phyloP scores from a whole-genome alignment of 169 alveolate species.

The Pseudocohnilembus persalinus region DNA sequence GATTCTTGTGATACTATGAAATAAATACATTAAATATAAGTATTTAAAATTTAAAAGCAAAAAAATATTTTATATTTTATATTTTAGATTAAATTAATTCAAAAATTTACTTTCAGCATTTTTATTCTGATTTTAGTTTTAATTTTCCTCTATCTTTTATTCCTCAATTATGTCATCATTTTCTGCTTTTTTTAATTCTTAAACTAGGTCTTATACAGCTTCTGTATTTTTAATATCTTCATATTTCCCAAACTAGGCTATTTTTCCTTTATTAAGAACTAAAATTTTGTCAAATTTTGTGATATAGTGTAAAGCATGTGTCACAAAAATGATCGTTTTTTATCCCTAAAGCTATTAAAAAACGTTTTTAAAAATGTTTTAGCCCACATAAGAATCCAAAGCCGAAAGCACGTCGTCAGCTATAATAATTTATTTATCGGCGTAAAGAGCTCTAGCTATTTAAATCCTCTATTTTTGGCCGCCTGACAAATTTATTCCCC shows the following conservation, averaged over 20 bases:
- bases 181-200: neutral
- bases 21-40: no score
- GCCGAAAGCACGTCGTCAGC: constrained; percentile 83
- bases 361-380: constrained; percentile 54
- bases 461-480: constrained; percentile 81
- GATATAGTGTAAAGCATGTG: constrained; percentile 47
- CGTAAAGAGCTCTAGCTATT: constrained; percentile 83
- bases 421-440: constrained; percentile 68
- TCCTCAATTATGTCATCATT: neutral
- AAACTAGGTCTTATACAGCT: neutral
- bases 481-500: constrained; percentile 73
- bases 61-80: no score
- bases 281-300: constrained; percentile 32
- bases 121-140: neutral
- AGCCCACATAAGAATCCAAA: constrained; percentile 70
- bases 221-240: constrained; percentile 26
- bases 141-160: neutral
- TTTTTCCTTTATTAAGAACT: constrained; percentile 45
- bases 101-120: neutral
- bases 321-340: constrained; percentile 48
- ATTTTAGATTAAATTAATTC: neutral
- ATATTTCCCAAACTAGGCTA: constrained; percentile 42
- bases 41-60: no score
- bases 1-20: no score
- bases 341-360: constrained; percentile 5